Evolutionary conservation across 805 yeast genomes (phyloP), one percentile per base, ranked within the genome.

Genomic region (Pichia deserticola): DNA sequence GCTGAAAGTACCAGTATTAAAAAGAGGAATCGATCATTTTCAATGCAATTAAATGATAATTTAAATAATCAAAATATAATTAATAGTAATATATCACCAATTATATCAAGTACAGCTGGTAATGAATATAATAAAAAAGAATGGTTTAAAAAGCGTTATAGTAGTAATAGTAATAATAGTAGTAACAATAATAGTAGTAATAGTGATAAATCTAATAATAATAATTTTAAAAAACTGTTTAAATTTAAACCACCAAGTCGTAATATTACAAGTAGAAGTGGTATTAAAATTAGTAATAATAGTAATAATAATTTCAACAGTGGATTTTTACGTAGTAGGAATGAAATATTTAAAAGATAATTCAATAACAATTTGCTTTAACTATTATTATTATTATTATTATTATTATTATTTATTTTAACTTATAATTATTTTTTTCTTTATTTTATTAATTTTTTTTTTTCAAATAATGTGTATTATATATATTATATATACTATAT

Each of bases 1-100:
- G 50, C 50, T 12, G 43, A 47, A 38, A 47, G 49, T 32, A 47
- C 49, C 12, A 36, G 45, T 4, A 29, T 35, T 25, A 25, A 30
- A 25, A 41, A 33, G 20, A 41, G 12, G 7, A 38, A 40, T 36
- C 32, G 49, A 13, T 46, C 44, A 5, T 28, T 12, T 28, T 46
- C 49, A 9, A 27, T 46, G 40, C 43, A 39, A 15, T 11, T 39
- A 11, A 28, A n/a, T 20, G 28, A 40, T 29, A 15, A 40, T 13
- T 28, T 7, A n/a, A 29, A 30, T 33, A 41, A 8, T 11, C 32
- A 32, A 32, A 33, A n/a, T 33, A 33, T 6, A n/a, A 25, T 5
- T 20, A 41, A 33, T 33, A 42, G 32, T n/a, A 41, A 30, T 30
- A n/a, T 25, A 15, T 40, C 33, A 28, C 29, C 42, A 32, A 42